These are phyloP conservation scores for Candida parachauliodes DNA, from an alignment of 805 yeast genomes.

Conservation along the genomic window DNA sequence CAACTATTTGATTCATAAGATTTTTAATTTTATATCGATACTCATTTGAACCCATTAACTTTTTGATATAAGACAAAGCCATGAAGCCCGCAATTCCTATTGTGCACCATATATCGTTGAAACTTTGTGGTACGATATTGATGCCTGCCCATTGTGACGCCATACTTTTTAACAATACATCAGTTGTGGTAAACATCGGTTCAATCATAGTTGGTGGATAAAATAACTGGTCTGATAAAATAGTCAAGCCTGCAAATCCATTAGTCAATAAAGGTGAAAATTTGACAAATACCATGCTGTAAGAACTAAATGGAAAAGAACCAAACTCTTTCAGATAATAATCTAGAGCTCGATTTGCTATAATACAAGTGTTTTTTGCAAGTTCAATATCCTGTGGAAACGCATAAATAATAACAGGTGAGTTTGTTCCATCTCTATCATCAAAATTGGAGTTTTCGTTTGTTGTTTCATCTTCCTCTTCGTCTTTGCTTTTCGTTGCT, in stretches of 20 bases:
- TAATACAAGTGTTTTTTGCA: conserved; percentile 69
- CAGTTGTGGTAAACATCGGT: conserved; percentile 69
- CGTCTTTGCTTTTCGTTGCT: conserved; percentile 27
- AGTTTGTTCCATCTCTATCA: conserved; percentile 27
- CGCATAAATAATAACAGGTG: conserved; percentile 54
- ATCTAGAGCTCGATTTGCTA: conserved; percentile 75
- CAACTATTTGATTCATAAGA: conserved; percentile 63
- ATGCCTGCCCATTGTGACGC: conserved; percentile 94
- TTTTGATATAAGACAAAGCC: conserved; percentile 66
- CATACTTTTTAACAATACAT: conserved; percentile 61
- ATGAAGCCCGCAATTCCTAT: conserved; percentile 81
- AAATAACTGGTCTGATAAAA: conserved; percentile 56
- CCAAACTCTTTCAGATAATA: conserved; percentile 86
- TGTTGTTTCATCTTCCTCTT: conserved; percentile 28
- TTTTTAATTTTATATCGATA: conserved; percentile 67
- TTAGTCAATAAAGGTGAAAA: conserved; percentile 45
- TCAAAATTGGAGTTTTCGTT: conserved; percentile 15
- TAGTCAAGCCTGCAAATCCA: conserved; percentile 72
- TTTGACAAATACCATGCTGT: conserved; percentile 69
- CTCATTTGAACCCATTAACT: conserved; percentile 80
- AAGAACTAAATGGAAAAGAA: conserved; percentile 85
- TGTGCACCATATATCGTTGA: conserved; percentile 86
- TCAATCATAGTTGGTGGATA: conserved; percentile 77
- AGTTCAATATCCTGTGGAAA: conserved; percentile 55
- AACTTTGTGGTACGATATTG: conserved; percentile 74